Base-by-base conservation (phyloP, 805 yeast species). In the Danielia oregonensis region DNA sequence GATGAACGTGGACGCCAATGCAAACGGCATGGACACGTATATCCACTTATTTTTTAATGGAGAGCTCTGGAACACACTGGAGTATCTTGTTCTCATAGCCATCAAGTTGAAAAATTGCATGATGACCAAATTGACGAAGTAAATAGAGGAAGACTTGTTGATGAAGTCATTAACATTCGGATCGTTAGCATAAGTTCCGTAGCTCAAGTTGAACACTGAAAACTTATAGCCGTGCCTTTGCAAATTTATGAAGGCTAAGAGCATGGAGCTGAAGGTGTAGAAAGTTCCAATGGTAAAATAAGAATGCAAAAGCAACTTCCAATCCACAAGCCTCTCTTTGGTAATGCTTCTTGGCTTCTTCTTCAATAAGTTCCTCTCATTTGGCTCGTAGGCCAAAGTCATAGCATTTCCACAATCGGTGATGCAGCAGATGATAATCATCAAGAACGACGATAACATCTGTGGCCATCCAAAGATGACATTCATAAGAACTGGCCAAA, bases 391-490 rank as follows among this genome's bases (percentile, higher is more conserved):
- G 22, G 72, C 69, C 40, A 72, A 49, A 5, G 63, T 54, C 22
- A 70, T 59, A 4, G 76, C 71, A 27, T 62, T 69, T 18, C 56
- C 55, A 51, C 73, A 66, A 43, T 73, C 78, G 5, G 78, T 70
- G 26, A 69, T 48, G 42, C 71, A 63, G 43, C 68, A 65, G 33
- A 73, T 70, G n/a, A 72, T 61, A 37, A 73, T 72, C 78, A 73
- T 73, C 36, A 57, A 52, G 51, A 72, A 70, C 4, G 75, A 68
- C 2, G 76, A 67, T 27, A 73, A 49, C 46, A 64, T 56, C 48
- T 68, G 76, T 2, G 78, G 78, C 36, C 68, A 43, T 7, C 78
- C 78, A 47, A 68, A 68, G n/a, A 69, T 50, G 4, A 72, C 60
- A 42, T 68, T 73, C 35, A 70, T 41, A 18, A 73, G 42, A 3